A percentile compares a stretch with the other conserved stretches of the same genome.
phyloP scores from a whole-genome alignment of 371 early-diverging fungal genomes.

The Mortierella sp. region DNA sequence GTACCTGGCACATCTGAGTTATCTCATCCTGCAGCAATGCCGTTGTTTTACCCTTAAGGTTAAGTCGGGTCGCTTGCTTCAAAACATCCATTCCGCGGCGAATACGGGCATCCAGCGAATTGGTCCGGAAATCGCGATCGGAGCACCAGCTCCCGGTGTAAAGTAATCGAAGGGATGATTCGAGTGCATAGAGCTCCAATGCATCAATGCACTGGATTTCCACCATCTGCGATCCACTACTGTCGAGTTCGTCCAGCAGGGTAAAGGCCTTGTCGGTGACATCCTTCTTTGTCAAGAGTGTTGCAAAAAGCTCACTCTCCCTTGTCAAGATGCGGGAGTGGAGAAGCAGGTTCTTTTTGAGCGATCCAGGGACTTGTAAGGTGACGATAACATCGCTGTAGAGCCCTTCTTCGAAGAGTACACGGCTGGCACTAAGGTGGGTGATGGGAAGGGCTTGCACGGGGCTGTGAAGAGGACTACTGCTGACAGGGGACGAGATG shows the following conservation, averaged over 20 bases:
- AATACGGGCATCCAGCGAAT: slow-evolving; percentile 39
- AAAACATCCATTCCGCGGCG: slow-evolving; percentile 52
- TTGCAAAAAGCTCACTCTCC: slow-evolving; percentile 42
- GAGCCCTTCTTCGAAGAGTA: slow-evolving; percentile 50
- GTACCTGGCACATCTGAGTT: slow-evolving; percentile 45
- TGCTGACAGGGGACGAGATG: slow-evolving; percentile 33
- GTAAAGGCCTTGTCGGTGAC: slow-evolving; percentile 28
- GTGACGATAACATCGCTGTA: slow-evolving; percentile 44
- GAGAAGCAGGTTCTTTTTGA: slow-evolving; percentile 36
- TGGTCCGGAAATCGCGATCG: slow-evolving; percentile 48
- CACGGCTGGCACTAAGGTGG: slow-evolving; percentile 50
- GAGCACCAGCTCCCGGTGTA: slow-evolving; percentile 53
- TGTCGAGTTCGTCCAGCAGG: slow-evolving; percentile 34
- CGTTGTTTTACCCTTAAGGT: slow-evolving; percentile 34
- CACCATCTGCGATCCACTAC: slow-evolving; percentile 29
- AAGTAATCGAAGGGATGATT: slow-evolving; percentile 45
- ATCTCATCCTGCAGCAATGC: slow-evolving; percentile 48
- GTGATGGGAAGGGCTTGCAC: slow-evolving; percentile 40
- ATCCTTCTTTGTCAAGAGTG: slow-evolving; percentile 30
- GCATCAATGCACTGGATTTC: slow-evolving; percentile 51
- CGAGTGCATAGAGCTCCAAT: slow-evolving; percentile 45
- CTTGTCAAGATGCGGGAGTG: slow-evolving; percentile 41
- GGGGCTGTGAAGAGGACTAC: slow-evolving; percentile 32
- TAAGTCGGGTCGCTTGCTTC: slow-evolving; percentile 30
- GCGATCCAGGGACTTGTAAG: slow-evolving; percentile 40